These are phyloP conservation scores for Coelastrella sp. DNA, from an alignment of 139 green algal genomes.

Conservation along the genomic window DNA sequence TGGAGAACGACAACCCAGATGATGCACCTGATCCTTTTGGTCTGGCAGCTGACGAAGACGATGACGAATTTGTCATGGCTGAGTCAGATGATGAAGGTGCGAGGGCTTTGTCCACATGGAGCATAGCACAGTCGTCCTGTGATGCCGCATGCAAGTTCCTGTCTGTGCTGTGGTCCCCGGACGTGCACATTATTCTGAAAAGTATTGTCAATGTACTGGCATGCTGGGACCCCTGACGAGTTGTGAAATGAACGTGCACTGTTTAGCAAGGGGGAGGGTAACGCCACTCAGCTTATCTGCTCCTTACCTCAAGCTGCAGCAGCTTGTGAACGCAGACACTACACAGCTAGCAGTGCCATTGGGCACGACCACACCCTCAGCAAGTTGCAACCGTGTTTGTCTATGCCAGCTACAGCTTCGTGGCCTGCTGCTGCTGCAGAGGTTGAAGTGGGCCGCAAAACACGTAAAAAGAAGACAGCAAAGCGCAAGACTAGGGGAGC, in stretches of 20 bases:
- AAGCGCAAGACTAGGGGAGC: slow-evolving; percentile 68
- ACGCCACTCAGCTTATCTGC: no score
- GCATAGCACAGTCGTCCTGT: no score
- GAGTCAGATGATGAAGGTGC: slow-evolving; percentile 59
- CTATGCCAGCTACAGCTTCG: not conserved
- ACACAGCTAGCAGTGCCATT: not conserved
- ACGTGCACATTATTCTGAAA: no score
- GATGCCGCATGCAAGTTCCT: no score
- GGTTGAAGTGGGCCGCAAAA: slow-evolving; percentile 59
- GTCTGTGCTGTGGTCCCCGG: no score
- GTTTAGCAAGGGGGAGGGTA: no score
- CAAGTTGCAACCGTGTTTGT: no score
- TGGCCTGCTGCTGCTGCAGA: slow-evolving; percentile 1
- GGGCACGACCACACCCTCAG: no score
- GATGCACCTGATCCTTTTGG: slow-evolving; percentile 61
- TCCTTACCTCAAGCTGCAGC: no score
- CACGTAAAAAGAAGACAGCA: slow-evolving; percentile 2
- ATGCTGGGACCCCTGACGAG: no score
- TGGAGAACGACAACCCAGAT: slow-evolving; percentile 79
- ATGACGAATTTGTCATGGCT: slow-evolving; percentile 71
- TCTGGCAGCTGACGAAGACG: slow-evolving; percentile 56
- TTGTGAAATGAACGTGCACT: no score
- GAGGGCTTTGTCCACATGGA: not conserved
- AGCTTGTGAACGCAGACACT: not conserved
- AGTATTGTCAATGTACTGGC: no score